phyloP scores from a whole-genome alignment of 2,329 filamentous ascomycete genomes.

The Arachnomyces sp. region DNA sequence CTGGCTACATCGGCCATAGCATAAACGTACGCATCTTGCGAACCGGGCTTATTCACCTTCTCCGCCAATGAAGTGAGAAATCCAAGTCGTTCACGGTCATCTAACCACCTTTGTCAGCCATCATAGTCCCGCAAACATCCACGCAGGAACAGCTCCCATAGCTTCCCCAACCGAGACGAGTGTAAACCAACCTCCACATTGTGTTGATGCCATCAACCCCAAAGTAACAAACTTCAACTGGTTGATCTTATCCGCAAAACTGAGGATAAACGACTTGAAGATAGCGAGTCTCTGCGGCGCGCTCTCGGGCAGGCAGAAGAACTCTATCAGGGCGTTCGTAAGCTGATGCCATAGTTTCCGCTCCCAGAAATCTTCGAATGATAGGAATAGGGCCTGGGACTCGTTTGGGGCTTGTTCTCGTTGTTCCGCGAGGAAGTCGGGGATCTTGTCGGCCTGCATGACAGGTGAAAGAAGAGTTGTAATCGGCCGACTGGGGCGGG shows the following conservation, averaged over 20 bases:
- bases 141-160: constrained; percentile 1
- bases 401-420: constrained; percentile 80
- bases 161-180: background rate
- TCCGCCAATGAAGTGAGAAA: constrained; percentile 78
- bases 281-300: constrained; percentile 76
- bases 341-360: constrained; percentile 99
- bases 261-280: constrained; percentile 90
- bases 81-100: constrained; percentile 72
- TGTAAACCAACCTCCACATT: constrained; percentile 47
- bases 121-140: constrained; percentile 1
- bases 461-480: constrained; percentile 13
- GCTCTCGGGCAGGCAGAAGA: constrained; percentile 77
- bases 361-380: constrained; percentile 96
- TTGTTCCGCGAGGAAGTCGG: constrained; percentile 86
- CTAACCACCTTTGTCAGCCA: constrained; percentile 39
- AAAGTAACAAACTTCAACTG: constrained; percentile 93
- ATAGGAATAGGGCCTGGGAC: constrained; percentile 77
- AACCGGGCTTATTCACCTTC: constrained; percentile 84
- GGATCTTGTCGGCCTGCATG: constrained; percentile 82
- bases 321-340: constrained; percentile 76
- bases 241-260: constrained; percentile 97
- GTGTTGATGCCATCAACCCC: constrained; percentile 74
- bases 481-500: constrained; percentile 8
- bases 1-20: constrained; percentile 83
- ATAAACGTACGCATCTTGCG: constrained; percentile 93